These are phyloP conservation scores for Luffa aegyptiaca DNA, from an alignment of 306 rosid species.

Conservation along the genomic window DNA sequence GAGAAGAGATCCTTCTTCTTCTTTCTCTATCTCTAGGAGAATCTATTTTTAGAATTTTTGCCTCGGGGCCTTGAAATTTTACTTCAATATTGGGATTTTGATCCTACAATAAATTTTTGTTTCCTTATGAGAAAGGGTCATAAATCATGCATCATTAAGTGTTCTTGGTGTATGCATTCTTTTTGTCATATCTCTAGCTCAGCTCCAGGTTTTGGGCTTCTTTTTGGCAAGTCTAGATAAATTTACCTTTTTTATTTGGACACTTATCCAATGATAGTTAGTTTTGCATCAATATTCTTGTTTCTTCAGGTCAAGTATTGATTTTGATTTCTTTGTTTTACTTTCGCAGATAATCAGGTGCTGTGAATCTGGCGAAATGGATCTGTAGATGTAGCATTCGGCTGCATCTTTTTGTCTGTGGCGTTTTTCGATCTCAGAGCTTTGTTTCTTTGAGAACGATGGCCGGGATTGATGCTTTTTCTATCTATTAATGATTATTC, in stretches of 20 bases:
- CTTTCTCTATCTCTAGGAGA: background rate
- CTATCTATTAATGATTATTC: slow-evolving; percentile 1
- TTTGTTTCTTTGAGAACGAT: slow-evolving; percentile 1
- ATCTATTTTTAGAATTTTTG: background rate
- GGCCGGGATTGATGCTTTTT: background rate
- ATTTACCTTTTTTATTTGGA: background rate
- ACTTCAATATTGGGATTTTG: background rate
- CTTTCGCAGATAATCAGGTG: background rate
- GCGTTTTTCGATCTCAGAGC: background rate
- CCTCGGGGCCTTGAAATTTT: background rate
- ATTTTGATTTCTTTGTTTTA: background rate
- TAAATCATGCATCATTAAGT: background rate
- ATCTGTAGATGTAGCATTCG: slow-evolving; percentile 1
- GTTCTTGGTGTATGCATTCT: background rate
- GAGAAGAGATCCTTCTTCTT: background rate
- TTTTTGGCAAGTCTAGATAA: background rate
- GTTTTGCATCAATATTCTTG: background rate
- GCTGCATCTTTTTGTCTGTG: slow-evolving; percentile 4
- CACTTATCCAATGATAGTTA: background rate
- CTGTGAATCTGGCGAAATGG: slow-evolving; percentile 2
- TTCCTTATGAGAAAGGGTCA: background rate
- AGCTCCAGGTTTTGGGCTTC: background rate
- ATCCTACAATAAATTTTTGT: background rate
- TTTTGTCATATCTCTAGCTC: background rate
- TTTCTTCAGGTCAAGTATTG: background rate